Evolutionary conservation across 257 asterid species (phyloP).

Genomic region (Voacanga thouarsii): DNA sequence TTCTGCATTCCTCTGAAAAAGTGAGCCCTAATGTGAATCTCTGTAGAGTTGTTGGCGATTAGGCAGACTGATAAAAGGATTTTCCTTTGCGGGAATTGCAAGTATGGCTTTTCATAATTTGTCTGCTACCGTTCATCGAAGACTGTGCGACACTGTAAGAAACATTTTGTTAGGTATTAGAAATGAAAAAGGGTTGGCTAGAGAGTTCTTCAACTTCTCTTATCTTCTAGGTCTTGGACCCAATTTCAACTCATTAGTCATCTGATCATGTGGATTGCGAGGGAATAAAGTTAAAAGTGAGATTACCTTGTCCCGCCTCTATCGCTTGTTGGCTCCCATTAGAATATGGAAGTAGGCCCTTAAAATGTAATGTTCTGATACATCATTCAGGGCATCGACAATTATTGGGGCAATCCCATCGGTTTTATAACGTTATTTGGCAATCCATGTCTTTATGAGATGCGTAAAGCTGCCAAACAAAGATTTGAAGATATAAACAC

Average conservation of each 20-base stretch:
- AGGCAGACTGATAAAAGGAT: slow-evolving; percentile 21
- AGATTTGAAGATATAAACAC: no score
- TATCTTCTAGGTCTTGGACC: not conserved
- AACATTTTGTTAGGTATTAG: no score
- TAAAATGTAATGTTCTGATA: not conserved
- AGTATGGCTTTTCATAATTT: slow-evolving; percentile 35
- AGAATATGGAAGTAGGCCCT: not conserved
- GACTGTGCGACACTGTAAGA: not conserved
- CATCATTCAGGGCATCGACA: not conserved
- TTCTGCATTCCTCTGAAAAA: not conserved
- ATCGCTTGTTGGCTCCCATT: not conserved
- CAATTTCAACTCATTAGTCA: not conserved
- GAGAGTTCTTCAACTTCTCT: not conserved
- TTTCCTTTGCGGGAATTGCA: slow-evolving; percentile 40
- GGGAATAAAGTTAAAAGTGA: slow-evolving; percentile 24
- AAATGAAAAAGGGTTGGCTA: not conserved
- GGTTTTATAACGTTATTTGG: no score
- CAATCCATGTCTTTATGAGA: no score
- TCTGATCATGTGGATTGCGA: not conserved
- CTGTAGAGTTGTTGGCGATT: slow-evolving; percentile 15
- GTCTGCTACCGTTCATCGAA: slow-evolving; percentile 17
- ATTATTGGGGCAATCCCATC: not conserved
- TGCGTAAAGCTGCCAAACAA: not conserved
- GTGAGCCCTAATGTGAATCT: slow-evolving; percentile 14
- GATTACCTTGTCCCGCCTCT: slow-evolving; percentile 5